Base-by-base conservation (phyloP, 2,329 filamentous ascomycete species). In the Calonectria multiphialidica region DNA sequence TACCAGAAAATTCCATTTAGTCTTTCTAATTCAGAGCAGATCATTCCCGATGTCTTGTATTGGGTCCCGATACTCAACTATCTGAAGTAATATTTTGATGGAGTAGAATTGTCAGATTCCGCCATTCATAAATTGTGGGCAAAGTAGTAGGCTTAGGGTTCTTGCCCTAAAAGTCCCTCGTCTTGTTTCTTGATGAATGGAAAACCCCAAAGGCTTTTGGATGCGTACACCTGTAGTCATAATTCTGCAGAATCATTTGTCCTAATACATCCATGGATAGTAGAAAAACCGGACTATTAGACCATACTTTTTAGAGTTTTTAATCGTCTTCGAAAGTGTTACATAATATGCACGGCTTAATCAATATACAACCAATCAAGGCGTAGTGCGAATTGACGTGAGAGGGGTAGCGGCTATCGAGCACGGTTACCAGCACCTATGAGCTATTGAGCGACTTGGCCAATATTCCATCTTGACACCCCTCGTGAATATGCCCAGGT, bases 401-500 rank as follows among this genome's bases (percentile, higher is more conserved):
- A 59, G 53, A 59, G 53, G 53, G 53, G 53, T 59, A 59, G 53
- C 13, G 35, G n/a, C n/a, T 23, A 8, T 23, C 23, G 21, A 37
- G 53, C 53, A 59, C 21, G 35, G 9, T n/a, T 16, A 37, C 53
- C 33, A 15, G n/a, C n/a, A 30, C 53, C 8, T 40, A 40, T 53
- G 53, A 23, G 33, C 21, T 23, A 40, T 40, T 21, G 21, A 59
- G 10, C 35, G 25, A 30, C 13, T 59, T 37, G 5, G 16, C 2
- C 15, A 7, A 18, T 59, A 5, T 40, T 59, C 37, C 37, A 15
- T 40, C 33, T 59, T 7, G 13, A 18, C 23, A 59, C 18, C 15
- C 12, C 6, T 2, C 21, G 8, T 6, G 21, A 16, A 59, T 7
- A 59, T 59, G 53, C 53, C 53, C n/a, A 70, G 74, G 68, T 86